Base-by-base conservation (phyloP, 2,329 filamentous ascomycete species). In the Aspergillus texensis region DNA sequence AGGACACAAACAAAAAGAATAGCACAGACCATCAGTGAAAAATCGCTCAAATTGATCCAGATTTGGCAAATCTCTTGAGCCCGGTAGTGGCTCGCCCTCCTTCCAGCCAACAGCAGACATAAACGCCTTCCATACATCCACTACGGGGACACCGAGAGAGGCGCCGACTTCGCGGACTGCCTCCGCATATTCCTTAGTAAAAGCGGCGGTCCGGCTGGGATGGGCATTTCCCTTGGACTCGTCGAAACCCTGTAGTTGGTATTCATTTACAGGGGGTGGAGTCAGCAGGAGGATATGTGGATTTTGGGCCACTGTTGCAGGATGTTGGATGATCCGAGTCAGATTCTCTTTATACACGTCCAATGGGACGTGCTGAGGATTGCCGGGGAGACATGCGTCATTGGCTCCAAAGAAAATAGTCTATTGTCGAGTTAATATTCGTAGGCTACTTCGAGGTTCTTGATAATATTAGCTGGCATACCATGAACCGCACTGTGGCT, bases 391-490 rank as follows among this genome's bases (percentile, higher is more conserved):
- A 60, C 89, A 89, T 4, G 94, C 90, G 78, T 98, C 95, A 75
- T 99, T 98, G 70, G 95, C 92, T 21, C 95, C 95, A 64, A 97
- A 89, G 68, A 96, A 89, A 63, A 97, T 79, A 45, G 91, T 82
- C 91, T 93, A 62, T 34, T 6, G 6, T 24, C 46, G n/a, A 34
- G 36, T 41, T 46, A 41, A 19, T 14, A 24, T 16, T n/a, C 8
- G 16, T 19, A 57, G n/a, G 1, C 54, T 6, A 16, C 6, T 43
- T 53, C 4, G 6, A n/a, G 24, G 10, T 16, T 12, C 14, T 19
- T 28, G 19, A 26, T 52, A n/a, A 11, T 11, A 34, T 30, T 26
- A 39, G 41, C n/a, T 21, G 48, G 46, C 66, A 57, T 74, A 82
- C 80, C 78, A 82, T 78, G 41, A 82, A 73, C 16, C 78, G 74